Evolutionary conservation across 805 yeast species (phyloP).

Genomic region (Yamadazyma akitaensis): DNA sequence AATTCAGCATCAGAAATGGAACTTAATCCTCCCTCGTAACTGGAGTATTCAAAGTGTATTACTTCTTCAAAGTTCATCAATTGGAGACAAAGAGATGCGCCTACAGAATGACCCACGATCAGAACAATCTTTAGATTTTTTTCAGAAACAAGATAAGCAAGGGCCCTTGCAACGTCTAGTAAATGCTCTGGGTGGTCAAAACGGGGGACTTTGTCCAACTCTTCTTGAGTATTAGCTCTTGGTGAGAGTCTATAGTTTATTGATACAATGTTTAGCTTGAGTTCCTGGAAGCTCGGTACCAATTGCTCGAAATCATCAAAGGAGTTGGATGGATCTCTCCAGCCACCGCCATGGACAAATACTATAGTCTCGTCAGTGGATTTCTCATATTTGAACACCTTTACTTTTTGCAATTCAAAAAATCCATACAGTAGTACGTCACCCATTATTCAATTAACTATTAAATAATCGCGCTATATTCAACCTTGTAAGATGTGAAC

Average conservation of each 20-base stretch:
- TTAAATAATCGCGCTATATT: neutral
- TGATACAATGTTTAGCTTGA: conserved; percentile 22
- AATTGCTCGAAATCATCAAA: conserved; percentile 46
- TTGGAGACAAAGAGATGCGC: conserved; percentile 66
- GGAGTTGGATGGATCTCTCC: conserved; percentile 72
- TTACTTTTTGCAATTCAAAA: conserved; percentile 30
- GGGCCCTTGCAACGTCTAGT: conserved; percentile 49
- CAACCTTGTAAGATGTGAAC: neutral
- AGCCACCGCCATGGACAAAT: conserved; percentile 85
- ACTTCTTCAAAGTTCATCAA: conserved; percentile 29
- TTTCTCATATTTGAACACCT: conserved; percentile 20
- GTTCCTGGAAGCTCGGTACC: neutral
- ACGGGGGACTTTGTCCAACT: conserved; percentile 4
- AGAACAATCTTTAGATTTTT: conserved; percentile 15
- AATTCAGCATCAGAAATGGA: neutral
- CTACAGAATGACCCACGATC: conserved; percentile 75
- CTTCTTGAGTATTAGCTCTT: conserved; percentile 18
- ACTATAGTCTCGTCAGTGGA: conserved; percentile 34
- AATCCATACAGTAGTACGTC: conserved; percentile 24
- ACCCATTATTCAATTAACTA: neutral
- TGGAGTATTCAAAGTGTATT: conserved; percentile 14
- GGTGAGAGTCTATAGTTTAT: conserved; percentile 68
- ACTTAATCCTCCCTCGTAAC: neutral
- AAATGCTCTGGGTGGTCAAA: conserved; percentile 61
- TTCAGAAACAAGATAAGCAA: conserved; percentile 26